Evolutionary conservation across 345 rosid genomes (phyloP).

Genomic region (Ceriops decandra): DNA sequence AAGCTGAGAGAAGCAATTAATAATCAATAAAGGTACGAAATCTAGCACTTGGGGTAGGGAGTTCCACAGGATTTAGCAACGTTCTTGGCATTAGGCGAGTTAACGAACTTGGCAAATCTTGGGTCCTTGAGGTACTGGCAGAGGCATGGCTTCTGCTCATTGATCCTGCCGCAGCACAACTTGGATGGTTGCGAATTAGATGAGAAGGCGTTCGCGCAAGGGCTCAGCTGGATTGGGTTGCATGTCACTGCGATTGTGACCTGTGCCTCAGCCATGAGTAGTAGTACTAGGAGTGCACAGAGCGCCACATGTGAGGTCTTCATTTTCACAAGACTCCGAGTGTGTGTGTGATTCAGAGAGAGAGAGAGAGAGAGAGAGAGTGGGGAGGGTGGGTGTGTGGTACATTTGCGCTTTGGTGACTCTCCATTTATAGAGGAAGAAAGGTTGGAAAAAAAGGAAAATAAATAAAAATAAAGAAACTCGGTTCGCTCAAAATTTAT

Average conservation of each 20-base stretch:
- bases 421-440: slow-evolving; percentile 53
- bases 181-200: slow-evolving; percentile 61
- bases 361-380: not conserved
- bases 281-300: slow-evolving; percentile 39
- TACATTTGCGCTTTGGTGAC: slow-evolving; percentile 8
- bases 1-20: not conserved
- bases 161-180: slow-evolving; percentile 72
- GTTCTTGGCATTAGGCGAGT: slow-evolving; percentile 82
- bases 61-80: slow-evolving; percentile 82
- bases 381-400: slow-evolving; percentile 13
- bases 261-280: slow-evolving; percentile 39
- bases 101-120: slow-evolving; percentile 55
- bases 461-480: too few species aligned
- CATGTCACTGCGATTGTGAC: slow-evolving; percentile 68
- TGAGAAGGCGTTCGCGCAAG: slow-evolving; percentile 76
- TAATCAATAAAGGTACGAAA: not conserved
- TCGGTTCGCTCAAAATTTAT: too few species aligned
- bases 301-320: slow-evolving; percentile 40
- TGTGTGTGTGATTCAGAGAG: not conserved
- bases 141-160: slow-evolving; percentile 84
- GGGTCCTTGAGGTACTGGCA: slow-evolving; percentile 84
- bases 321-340: slow-evolving; percentile 23
- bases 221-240: slow-evolving; percentile 68
- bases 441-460: slow-evolving; percentile 12
- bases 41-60: slow-evolving; percentile 81